Percentiles rank a stretch among this genome's conserved stretches.
These are phyloP conservation scores for Globisporangium splendens DNA, from an alignment of 352 stramenopile genomes.

Conservation along the genomic window DNA sequence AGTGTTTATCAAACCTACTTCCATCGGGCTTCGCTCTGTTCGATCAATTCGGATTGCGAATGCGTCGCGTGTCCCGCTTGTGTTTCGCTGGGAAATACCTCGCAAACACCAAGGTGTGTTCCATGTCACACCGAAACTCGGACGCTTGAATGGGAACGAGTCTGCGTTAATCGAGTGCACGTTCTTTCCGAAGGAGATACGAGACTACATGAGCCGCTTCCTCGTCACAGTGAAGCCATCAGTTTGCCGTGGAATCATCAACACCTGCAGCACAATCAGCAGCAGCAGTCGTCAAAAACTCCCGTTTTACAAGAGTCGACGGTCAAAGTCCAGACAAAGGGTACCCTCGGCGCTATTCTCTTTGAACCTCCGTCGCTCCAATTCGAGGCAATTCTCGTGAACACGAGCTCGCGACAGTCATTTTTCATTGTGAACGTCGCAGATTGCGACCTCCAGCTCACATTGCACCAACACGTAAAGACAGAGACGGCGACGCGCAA, in stretches of 20 bases:
- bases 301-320: slow-evolving; percentile 59
- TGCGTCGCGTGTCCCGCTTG: slow-evolving; percentile 78
- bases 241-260: slow-evolving; percentile 38
- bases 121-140: slow-evolving; percentile 58
- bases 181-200: slow-evolving; percentile 80
- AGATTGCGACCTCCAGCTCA: slow-evolving; percentile 73
- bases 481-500: slow-evolving; percentile 7
- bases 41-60: slow-evolving; percentile 67
- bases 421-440: slow-evolving; percentile 74
- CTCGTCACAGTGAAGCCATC: slow-evolving; percentile 65
- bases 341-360: slow-evolving; percentile 64
- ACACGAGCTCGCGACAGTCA: slow-evolving; percentile 60
- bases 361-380: slow-evolving; percentile 67
- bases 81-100: slow-evolving; percentile 80
- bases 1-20: slow-evolving; percentile 85
- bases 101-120: slow-evolving; percentile 57
- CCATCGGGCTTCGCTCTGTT: slow-evolving; percentile 62
- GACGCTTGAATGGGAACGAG: slow-evolving; percentile 84
- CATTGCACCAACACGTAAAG: slow-evolving; percentile 37
- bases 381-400: slow-evolving; percentile 86
- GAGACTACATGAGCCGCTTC: slow-evolving; percentile 75
- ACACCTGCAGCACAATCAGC: slow-evolving; percentile 11
- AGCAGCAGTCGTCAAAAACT: slow-evolving; percentile 16
- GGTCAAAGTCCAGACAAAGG: slow-evolving; percentile 65
- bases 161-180: slow-evolving; percentile 44